A percentile compares a stretch with the other conserved stretches of the same genome.
These are phyloP conservation scores for Penicillium corylophilum DNA, from an alignment of 2,329 filamentous ascomycete genomes.

Conservation along the genomic window DNA sequence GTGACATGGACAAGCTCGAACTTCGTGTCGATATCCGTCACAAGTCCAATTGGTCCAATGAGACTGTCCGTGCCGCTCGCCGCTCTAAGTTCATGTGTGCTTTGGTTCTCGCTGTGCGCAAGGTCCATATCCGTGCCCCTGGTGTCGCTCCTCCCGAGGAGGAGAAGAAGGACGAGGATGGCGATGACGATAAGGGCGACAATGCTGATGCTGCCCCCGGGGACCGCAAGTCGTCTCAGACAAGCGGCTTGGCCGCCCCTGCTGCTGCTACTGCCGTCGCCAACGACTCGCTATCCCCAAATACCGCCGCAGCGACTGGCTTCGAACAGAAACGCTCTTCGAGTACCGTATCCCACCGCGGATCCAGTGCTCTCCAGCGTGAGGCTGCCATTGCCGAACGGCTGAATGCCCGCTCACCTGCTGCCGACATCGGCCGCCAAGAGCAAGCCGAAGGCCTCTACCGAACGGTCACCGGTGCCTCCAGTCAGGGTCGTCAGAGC, in stretches of 20 bases:
- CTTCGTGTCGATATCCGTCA: conserved; percentile 82
- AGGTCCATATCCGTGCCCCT: conserved; percentile 80
- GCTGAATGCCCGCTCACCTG: conserved; percentile 35
- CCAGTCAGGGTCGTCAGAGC: conserved; percentile 24
- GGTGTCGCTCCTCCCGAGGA: conserved; percentile 62
- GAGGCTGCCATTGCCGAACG: conserved; percentile 37
- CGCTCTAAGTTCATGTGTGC: conserved; percentile 98
- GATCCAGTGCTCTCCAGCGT: conserved; percentile 24
- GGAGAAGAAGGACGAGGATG: conserved; percentile 55
- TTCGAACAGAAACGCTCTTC: conserved; percentile 28
- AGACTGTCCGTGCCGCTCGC: conserved; percentile 73
- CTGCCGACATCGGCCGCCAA: conserved; percentile 31
- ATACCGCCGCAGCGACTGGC: conserved; percentile 31
- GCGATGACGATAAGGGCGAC: conserved; percentile 48
- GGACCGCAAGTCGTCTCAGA: conserved; percentile 14
- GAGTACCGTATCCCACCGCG: conserved; percentile 32
- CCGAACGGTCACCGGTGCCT: conserved; percentile 26
- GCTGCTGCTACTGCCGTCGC: conserved; percentile 9
- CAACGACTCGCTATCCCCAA: conserved; percentile 6
- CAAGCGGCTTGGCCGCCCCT: conserved; percentile 7
- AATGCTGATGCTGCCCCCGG: conserved; percentile 1
- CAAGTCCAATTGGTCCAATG: conserved; percentile 92
- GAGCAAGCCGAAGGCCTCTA: conserved; percentile 27
- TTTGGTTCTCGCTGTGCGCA: conserved; percentile 77
- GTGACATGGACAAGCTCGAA: conserved; percentile 82